Evolutionary conservation across 2,329 filamentous ascomycete species (phyloP).

Genomic region (Trichoderma lentiforme): DNA sequence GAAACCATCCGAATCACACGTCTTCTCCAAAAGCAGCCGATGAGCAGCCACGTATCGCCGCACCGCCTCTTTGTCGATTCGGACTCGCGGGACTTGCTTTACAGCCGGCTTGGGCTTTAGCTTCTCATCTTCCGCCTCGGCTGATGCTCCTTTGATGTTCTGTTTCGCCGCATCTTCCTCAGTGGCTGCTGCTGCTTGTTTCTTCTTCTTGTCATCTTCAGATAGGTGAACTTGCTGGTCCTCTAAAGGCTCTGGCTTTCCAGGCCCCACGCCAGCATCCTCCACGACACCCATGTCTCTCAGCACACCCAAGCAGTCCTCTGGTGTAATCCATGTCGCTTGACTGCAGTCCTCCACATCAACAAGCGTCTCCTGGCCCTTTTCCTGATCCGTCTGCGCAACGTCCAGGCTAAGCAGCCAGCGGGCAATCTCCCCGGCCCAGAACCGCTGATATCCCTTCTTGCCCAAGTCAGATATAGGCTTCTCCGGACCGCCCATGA

Average conservation of each 20-base stretch:
- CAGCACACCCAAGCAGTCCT: conserved; percentile 77
- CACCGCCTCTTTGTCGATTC: conserved; percentile 54
- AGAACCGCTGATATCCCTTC: conserved; percentile 80
- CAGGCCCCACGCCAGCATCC: conserved; percentile 50
- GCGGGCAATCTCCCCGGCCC: conserved; percentile 80
- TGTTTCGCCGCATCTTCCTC: conserved; percentile 20
- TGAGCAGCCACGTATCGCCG: conserved; percentile 64
- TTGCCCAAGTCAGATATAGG: conserved; percentile 83
- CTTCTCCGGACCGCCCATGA: conserved; percentile 90
- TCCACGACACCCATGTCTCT: conserved; percentile 74
- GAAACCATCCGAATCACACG: conserved; percentile 74
- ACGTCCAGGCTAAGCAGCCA: conserved; percentile 51
- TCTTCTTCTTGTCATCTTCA: conserved; percentile 18
- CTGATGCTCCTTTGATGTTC: conserved; percentile 11
- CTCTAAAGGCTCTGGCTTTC: conserved; percentile 31
- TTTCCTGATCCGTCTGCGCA: conserved; percentile 30
- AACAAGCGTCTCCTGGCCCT: conserved; percentile 46
- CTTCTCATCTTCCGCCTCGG: conserved; percentile 24
- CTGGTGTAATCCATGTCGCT: conserved; percentile 77
- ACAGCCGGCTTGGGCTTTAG: conserved; percentile 29
- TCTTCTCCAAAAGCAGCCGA: conserved; percentile 58
- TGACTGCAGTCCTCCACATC: conserved; percentile 70
- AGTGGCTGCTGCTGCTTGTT: conserved; percentile 20
- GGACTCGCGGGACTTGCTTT: conserved; percentile 44
- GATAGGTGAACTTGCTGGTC: conserved; percentile 6